A percentile compares a stretch with the other conserved stretches of the same genome.
These are phyloP conservation scores for Fusarium palustre DNA, from an alignment of 2,329 filamentous ascomycete genomes.

Conservation along the genomic window DNA sequence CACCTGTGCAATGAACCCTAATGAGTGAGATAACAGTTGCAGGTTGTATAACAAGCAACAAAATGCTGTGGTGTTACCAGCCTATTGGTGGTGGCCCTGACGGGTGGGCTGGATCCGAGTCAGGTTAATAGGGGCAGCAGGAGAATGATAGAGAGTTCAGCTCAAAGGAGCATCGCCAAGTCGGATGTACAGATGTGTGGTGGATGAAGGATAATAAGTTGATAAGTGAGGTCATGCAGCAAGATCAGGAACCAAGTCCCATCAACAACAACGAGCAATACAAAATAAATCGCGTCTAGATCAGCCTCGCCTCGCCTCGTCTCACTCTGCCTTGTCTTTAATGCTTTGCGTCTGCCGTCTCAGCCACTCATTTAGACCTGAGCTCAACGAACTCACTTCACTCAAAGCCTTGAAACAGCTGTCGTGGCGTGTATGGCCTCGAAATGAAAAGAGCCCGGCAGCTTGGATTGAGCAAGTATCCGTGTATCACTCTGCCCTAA, in stretches of 20 bases:
- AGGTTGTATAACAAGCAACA: conserved; percentile 6
- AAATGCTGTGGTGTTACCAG: conserved; percentile 13
- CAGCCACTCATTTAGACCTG: conserved; percentile 23
- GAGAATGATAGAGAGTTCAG: conserved; percentile 9
- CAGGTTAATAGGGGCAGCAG: conserved; percentile 29
- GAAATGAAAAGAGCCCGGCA: neutral
- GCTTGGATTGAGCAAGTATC: conserved; percentile 1
- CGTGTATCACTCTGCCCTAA: neutral
- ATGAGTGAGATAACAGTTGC: neutral
- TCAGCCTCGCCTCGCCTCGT: conserved; percentile 7
- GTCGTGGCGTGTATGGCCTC: conserved; percentile 1
- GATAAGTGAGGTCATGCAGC: conserved; percentile 14
- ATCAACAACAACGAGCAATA: conserved; percentile 43
- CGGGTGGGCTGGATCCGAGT: conserved; percentile 5
- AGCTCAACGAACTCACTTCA: conserved; percentile 10
- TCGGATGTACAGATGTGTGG: conserved; percentile 5
- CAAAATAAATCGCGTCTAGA: conserved; percentile 34
- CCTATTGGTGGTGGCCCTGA: conserved; percentile 9
- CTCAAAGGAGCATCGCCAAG: conserved; percentile 18
- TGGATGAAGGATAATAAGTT: neutral
- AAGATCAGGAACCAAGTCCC: conserved; percentile 32
- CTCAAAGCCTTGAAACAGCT: conserved; percentile 9
- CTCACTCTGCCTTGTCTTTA: neutral
- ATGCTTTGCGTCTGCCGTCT: conserved; percentile 19
- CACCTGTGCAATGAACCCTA: conserved; percentile 3